Percentiles rank a stretch among this genome's conserved stretches.
phyloP scores from a whole-genome alignment of 768 basidiomycete genomes.

The Mycena venus region DNA sequence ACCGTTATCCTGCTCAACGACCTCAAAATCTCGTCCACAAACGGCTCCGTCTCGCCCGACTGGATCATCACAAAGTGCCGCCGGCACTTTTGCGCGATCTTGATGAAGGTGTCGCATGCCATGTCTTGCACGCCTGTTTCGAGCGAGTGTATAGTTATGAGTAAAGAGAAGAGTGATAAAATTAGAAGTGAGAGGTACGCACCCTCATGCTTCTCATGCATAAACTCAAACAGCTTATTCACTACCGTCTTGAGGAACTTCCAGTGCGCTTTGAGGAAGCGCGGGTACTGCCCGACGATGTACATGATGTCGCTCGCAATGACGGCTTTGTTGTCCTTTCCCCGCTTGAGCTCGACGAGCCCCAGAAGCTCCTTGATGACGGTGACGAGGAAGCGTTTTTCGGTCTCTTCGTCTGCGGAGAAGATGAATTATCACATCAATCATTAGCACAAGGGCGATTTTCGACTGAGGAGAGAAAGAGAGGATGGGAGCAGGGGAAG shows the following conservation, averaged over 20 bases:
- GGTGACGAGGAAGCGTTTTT: conserved; percentile 98
- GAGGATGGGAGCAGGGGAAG: no score
- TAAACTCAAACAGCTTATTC: conserved; percentile 99
- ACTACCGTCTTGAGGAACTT: conserved; percentile 99
- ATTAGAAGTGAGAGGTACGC: conserved; percentile 36
- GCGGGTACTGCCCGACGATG: conserved; percentile 99
- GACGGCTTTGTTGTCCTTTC: conserved; percentile 99
- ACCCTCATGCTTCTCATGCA: conserved; percentile 99
- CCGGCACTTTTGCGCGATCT: conserved; percentile 98
- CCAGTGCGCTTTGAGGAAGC: conserved; percentile 99
- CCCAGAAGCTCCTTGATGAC: conserved; percentile 99
- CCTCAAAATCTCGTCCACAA: conserved; percentile 96
- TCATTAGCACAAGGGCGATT: conserved; percentile 5
- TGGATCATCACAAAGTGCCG: conserved; percentile 99
- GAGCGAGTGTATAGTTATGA: no score
- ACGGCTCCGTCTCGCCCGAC: conserved; percentile 96
- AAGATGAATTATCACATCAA: conserved; percentile 54
- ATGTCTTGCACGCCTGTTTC: conserved; percentile 99
- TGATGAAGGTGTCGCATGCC: conserved; percentile 99
- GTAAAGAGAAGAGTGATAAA: conserved; percentile 1
- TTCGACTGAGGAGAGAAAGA: no score
- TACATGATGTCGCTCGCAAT: conserved; percentile 98
- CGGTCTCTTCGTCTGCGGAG: conserved; percentile 99
- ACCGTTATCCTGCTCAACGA: conserved; percentile 93
- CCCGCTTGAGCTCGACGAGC: conserved; percentile 96